A percentile compares a stretch with the other conserved stretches of the same genome.
phyloP scores from a whole-genome alignment of 495 filamentous ascomycete species.

The Talaromyces nanjingensis region DNA sequence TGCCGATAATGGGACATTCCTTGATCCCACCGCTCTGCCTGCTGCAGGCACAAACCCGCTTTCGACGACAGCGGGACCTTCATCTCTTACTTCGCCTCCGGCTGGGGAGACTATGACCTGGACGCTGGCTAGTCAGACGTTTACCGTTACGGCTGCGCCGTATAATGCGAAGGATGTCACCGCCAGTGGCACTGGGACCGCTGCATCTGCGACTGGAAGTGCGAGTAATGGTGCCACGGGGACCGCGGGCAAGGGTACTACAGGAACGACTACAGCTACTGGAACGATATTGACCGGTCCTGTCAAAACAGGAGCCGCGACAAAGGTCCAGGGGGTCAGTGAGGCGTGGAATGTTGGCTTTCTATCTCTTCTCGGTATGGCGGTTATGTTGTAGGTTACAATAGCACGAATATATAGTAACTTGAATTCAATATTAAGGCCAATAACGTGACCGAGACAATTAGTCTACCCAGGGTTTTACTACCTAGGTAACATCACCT shows the following conservation, averaged over 20 bases:
- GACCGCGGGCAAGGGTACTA: neutral
- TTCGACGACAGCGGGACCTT: conserved; percentile 7
- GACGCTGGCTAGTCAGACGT: neutral
- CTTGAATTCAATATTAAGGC: neutral
- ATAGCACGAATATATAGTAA: neutral
- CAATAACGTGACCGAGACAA: neutral
- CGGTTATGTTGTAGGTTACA: neutral
- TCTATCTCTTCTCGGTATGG: neutral
- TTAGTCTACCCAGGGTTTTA: neutral
- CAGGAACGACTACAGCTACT: neutral
- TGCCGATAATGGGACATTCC: conserved; percentile 10
- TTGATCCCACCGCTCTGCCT: conserved; percentile 7
- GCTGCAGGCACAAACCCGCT: conserved; percentile 6
- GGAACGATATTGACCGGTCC: neutral
- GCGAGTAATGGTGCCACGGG: neutral
- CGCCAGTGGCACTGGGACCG: neutral
- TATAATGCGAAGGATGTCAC: conserved; percentile 4
- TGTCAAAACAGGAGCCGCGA: neutral
- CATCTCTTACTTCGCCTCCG: conserved; percentile 11
- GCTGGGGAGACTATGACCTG: conserved; percentile 11
- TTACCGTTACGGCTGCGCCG: conserved; percentile 5
- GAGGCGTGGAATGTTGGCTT: neutral
- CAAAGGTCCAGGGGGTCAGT: neutral
- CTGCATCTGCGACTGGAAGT: conserved; percentile 3
- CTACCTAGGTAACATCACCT: neutral